These are phyloP conservation scores for Phytopythium sindhum DNA, from an alignment of 352 stramenopile genomes.

Conservation along the genomic window DNA sequence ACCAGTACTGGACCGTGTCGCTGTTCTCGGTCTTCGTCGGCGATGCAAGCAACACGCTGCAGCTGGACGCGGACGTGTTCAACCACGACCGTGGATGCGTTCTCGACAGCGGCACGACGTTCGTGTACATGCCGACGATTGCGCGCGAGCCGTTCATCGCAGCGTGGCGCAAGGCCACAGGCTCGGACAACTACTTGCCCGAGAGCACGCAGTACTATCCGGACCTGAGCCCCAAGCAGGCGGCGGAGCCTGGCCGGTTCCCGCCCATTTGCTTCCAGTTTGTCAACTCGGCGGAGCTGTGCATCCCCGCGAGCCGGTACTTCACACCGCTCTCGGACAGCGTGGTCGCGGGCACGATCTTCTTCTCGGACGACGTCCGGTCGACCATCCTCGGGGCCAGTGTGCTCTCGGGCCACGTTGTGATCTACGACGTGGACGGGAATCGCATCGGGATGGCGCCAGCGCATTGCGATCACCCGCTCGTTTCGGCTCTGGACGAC, in stretches of 20 bases:
- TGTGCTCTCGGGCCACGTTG: constrained; percentile 60
- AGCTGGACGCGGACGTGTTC: constrained; percentile 36
- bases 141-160: constrained; percentile 32
- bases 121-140: constrained; percentile 60
- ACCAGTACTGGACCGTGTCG: constrained; percentile 79
- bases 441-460: constrained; percentile 56
- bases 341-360: constrained; percentile 62
- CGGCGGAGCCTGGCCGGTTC: constrained; percentile 25
- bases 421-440: constrained; percentile 80
- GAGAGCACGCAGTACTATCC: constrained; percentile 49
- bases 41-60: constrained; percentile 20
- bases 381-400: constrained; percentile 74
- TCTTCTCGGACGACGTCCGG: constrained; percentile 58
- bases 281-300: constrained; percentile 52
- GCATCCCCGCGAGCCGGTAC: constrained; percentile 47
- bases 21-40: constrained; percentile 53
- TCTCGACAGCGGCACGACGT: constrained; percentile 79
- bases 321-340: constrained; percentile 30
- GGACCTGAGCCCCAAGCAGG: neutral
- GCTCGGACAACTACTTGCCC: constrained; percentile 34
- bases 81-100: constrained; percentile 70
- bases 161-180: constrained; percentile 45
- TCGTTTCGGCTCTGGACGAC: neutral
- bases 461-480: constrained; percentile 42
- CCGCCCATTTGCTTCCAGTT: constrained; percentile 71